Base-by-base conservation (phyloP, 352 stramenopile species). In the Pythium aristosporum region DNA sequence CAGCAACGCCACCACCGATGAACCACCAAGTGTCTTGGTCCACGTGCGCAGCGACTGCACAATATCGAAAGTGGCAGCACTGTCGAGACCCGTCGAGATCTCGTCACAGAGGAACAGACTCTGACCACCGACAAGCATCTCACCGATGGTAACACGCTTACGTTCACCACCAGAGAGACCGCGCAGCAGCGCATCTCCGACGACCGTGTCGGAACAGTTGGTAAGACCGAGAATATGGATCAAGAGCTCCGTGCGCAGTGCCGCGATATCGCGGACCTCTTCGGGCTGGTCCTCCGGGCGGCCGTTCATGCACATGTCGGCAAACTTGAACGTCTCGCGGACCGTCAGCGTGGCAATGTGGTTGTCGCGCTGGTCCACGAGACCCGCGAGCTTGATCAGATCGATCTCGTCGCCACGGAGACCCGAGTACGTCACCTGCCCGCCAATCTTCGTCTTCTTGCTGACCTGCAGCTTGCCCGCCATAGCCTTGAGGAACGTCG, bases 61-160 rank as follows among this genome's bases (percentile, higher is more conserved):
- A 67, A 99, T 98, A 46, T 98, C 96, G 65, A 80, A 97, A 0
- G 91, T 96, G 21, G 92, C 96, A 0, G 91, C 87, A 62, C 78
- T 85, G 75, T 98, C 94, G 25, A 98, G 77, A 44, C 96, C 96
- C 36, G 92, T 98, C 39, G 80, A 95, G 62, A 98, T 97, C 73
- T 97, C 88, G 65, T 98, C 94, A 70, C 80, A 88, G 44, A 96
- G 80, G 52, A 94, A 79, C 15, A 98, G 69, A 39, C 74, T 85
- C 65, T 86, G 74, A 13, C 74, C 72, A 51, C 77, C 74, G 23
- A 93, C 77, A 15, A 97, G 75, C 77, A 98, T 98, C 71, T 98
- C 95, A 23, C 91, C 94, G 3, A 97, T 69, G 0, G 92, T 98
- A 8, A 98, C 90, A 66, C 94, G 83, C 30, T 89, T 77, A 46